Evolutionary conservation across 2,329 filamentous ascomycete species (phyloP).

Genomic region (Penicillium sp.): DNA sequence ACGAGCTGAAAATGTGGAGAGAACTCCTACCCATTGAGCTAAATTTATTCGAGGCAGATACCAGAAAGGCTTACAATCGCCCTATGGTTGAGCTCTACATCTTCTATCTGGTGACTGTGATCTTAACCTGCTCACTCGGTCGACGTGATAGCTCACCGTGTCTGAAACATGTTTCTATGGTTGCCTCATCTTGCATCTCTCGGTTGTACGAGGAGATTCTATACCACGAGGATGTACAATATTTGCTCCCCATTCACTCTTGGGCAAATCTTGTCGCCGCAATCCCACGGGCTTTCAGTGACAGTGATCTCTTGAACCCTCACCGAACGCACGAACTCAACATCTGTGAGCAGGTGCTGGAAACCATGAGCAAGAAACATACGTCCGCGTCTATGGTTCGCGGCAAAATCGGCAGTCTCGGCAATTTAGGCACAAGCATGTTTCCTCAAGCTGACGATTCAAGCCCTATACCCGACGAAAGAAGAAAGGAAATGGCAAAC

Average conservation of each 20-base stretch:
- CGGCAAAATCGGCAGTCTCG: not conserved
- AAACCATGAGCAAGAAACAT: constrained; percentile 14
- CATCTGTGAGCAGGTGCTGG: constrained; percentile 5
- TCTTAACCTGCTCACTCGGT: constrained; percentile 13
- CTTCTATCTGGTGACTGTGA: constrained; percentile 12
- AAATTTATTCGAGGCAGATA: constrained; percentile 4
- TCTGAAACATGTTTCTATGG: constrained; percentile 12
- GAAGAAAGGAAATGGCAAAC: not conserved
- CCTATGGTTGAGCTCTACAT: constrained; percentile 8
- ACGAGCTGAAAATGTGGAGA: not conserved
- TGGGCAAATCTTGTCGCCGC: constrained; percentile 14
- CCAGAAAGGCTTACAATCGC: constrained; percentile 4
- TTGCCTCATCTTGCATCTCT: constrained; percentile 10
- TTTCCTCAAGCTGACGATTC: constrained; percentile 1
- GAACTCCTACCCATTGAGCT: constrained; percentile 3
- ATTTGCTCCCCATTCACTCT: constrained; percentile 8
- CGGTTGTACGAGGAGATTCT: constrained; percentile 14
- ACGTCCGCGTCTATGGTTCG: not conserved
- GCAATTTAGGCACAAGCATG: not conserved
- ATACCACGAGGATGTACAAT: constrained; percentile 8
- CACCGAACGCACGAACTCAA: constrained; percentile 3
- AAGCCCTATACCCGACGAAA: not conserved
- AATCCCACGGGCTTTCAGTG: constrained; percentile 11
- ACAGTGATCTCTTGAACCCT: constrained; percentile 4
- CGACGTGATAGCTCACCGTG: constrained; percentile 7